phyloP scores from a whole-genome alignment of 441 rosid genomes.

The Syzygium malaccense region DNA sequence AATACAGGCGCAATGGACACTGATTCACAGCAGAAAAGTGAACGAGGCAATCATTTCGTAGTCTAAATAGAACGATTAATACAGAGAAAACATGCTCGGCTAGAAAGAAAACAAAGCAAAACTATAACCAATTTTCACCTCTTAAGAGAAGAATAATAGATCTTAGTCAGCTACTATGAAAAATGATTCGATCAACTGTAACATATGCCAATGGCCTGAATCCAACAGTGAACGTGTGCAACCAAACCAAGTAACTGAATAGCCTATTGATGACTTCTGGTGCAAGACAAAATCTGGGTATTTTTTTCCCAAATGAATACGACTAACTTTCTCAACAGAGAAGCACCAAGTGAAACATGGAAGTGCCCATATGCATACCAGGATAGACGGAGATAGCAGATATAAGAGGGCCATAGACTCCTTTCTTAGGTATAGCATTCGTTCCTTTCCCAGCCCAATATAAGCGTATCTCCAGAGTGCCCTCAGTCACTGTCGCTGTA shows the following conservation, averaged over 20 bases:
- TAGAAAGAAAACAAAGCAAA: not conserved
- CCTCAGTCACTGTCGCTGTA: not conserved
- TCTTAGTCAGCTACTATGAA: not conserved
- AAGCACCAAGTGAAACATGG: not conserved
- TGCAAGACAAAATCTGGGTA: not conserved
- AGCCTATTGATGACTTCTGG: not conserved
- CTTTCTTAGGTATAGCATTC: not conserved
- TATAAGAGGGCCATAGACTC: not conserved
- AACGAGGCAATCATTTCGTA: not conserved
- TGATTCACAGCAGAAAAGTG: rapidly evolving
- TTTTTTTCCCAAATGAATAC: not conserved
- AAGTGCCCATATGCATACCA: not conserved
- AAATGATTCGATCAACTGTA: not conserved
- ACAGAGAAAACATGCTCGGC: not conserved
- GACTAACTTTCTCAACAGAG: not conserved
- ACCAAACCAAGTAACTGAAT: not conserved
- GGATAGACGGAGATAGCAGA: not conserved
- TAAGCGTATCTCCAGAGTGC: not conserved
- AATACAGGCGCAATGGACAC: not conserved
- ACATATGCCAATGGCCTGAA: not conserved
- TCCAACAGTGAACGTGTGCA: not conserved
- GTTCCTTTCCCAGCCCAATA: not conserved
- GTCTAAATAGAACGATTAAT: not conserved
- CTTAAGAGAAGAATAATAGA: not conserved
- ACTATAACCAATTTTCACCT: not conserved